These are phyloP conservation scores for Aureobasidium sp. DNA, from an alignment of 2,329 filamentous ascomycete species.

Conservation along the genomic window DNA sequence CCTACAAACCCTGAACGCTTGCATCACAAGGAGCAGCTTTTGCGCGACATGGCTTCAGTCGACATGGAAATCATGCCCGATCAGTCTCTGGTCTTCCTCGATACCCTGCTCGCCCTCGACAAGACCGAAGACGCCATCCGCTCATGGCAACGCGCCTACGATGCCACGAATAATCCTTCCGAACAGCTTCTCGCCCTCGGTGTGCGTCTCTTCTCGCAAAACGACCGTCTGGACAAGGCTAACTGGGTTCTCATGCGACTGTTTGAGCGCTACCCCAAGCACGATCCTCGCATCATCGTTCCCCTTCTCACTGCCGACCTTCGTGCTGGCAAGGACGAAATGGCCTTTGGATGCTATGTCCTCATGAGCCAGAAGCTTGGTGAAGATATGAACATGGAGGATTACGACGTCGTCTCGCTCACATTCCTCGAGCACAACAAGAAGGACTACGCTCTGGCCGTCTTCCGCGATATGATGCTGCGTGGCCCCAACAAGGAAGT, in stretches of 20 bases:
- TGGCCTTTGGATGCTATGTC: conserved; percentile 63
- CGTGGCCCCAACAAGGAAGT: conserved; percentile 22
- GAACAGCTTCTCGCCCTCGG: conserved; percentile 54
- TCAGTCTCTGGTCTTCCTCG: conserved; percentile 24
- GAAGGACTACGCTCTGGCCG: conserved; percentile 60
- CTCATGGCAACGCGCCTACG: conserved; percentile 28
- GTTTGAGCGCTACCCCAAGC: conserved; percentile 38
- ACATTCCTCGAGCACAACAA: conserved; percentile 62
- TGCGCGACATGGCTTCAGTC: conserved; percentile 25
- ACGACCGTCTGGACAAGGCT: conserved; percentile 54
- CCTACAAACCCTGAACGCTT: conserved; percentile 20
- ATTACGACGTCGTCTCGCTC: conserved; percentile 69
- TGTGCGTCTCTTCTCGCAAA: conserved; percentile 55
- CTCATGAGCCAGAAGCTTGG: conserved; percentile 56
- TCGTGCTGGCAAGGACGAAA: conserved; percentile 43
- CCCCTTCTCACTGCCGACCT: conserved; percentile 65
- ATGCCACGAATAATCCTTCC: not conserved
- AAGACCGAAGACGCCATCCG: conserved; percentile 25
- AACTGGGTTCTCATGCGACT: conserved; percentile 50
- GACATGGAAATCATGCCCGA: conserved; percentile 20
- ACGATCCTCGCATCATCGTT: conserved; percentile 53
- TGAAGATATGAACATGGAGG: conserved; percentile 56
- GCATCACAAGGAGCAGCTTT: conserved; percentile 23
- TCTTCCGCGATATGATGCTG: conserved; percentile 87
- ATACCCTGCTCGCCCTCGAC: conserved; percentile 26